Base-by-base conservation (phyloP, 257 asterid genomes). In the Solanum tacnaense region DNA sequence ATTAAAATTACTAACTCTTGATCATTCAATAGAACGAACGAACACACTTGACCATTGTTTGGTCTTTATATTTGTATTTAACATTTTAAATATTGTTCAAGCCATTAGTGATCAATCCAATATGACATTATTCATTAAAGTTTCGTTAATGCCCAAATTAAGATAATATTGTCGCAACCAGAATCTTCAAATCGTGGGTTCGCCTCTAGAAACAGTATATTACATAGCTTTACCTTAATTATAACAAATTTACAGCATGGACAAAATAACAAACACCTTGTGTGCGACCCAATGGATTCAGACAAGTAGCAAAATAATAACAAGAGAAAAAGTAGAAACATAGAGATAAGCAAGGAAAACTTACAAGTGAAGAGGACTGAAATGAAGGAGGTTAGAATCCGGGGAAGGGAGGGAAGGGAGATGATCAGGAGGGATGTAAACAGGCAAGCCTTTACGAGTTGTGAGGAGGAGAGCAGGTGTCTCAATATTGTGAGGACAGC, bases 361-460 rank as follows among this genome's bases (percentile, higher is more conserved):
- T 62, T 89, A 97, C 98, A 97, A 95, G 89, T 96, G 95, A 86
- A 96, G 93, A 32, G 99, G 99, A 87, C 98, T 94, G 92, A 92
- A 81, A 56, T 95, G 99, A 85, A 96, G 92, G 75, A 97, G 94
- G 89, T 92, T 92, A 71, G 96, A 94, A 65, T 94, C 95, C 1
- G 99, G 98, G 81, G 84, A 85, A 35, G 98, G 98, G 70, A 97
- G 98, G 56, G 98, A 90, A 41, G 94, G 89, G 87, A 97, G 95
- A 58, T 92, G 97, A 93, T 97, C 99, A 16, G 99, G 99, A 36
- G 98, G 87, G 86, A 96, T 95, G 93, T 93, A 97, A 68, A 91
- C 88, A 83, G 99, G 98, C 81, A 97, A 92, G 35, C 98, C 98
- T 90, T 97, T 97, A 82, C 97, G 96, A 76, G 99, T 96, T 21